phyloP scores from a whole-genome alignment of 768 basidiomycete genomes.

The Candolleomyces efflorescens region DNA sequence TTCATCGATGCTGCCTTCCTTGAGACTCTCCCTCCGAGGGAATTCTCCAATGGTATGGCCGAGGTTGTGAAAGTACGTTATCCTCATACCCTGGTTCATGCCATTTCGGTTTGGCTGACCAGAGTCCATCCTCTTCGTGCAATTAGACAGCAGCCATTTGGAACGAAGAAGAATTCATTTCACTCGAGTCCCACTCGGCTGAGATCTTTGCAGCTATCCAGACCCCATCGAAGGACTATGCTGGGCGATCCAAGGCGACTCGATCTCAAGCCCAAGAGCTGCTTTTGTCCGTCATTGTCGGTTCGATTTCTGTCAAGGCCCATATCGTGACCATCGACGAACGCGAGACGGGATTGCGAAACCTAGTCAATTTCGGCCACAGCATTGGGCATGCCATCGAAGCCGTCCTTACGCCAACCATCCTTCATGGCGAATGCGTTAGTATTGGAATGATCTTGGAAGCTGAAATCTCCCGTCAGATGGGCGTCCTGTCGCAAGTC shows the following conservation, averaged over 20 bases:
- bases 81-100: not conserved
- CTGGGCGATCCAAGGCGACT: conserved; percentile 54
- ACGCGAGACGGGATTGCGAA: conserved; percentile 93
- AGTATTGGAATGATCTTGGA: conserved; percentile 96
- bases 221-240: conserved; percentile 55
- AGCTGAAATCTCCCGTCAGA: conserved; percentile 85
- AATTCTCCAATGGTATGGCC: conserved; percentile 99
- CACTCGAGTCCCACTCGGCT: conserved; percentile 79
- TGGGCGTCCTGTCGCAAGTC: conserved; percentile 88
- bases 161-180: conserved; percentile 85
- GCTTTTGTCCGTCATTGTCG: conserved; percentile 86
- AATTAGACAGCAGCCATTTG: conserved; percentile 98
- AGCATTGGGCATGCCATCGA: conserved; percentile 99
- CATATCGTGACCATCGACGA: conserved; percentile 97
- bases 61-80: conserved; percentile 87
- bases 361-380: conserved; percentile 99
- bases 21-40: conserved; percentile 85
- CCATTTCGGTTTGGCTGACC: not conserved
- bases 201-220: conserved; percentile 87
- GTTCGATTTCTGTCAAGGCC: conserved; percentile 92
- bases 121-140: conserved; percentile 1
- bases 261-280: conserved; percentile 78
- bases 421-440: conserved; percentile 96
- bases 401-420: conserved; percentile 87
- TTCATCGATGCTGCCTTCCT: conserved; percentile 98